Percentiles rank a stretch among this genome's conserved stretches.
phyloP scores from a whole-genome alignment of 768 basidiomycete species.

The Boletus barrowsii region DNA sequence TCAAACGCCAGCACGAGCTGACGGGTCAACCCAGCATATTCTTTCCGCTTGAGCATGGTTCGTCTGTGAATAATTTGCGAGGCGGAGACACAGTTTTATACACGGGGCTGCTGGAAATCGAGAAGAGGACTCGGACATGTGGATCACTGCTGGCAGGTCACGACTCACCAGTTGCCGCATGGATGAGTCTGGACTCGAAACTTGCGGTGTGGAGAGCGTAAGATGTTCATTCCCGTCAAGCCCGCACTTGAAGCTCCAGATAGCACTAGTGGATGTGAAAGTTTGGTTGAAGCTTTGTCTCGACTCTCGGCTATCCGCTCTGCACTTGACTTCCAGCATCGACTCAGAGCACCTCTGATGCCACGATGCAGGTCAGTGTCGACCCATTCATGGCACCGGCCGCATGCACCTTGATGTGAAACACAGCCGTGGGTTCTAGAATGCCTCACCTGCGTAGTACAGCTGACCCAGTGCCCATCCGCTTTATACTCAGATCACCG shows the following conservation, averaged over 20 bases:
- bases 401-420: constrained; percentile 8
- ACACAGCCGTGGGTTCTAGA: background rate
- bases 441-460: background rate
- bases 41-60: constrained; percentile 30
- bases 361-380: constrained; percentile 4
- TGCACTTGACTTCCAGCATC: too few relatives aligned
- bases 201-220: background rate
- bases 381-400: background rate
- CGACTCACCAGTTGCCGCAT: background rate
- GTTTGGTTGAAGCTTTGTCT: too few relatives aligned
- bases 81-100: constrained; percentile 4
- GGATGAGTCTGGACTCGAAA: too few relatives aligned
- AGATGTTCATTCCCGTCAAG: constrained; percentile 3
- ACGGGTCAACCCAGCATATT: constrained; percentile 32
- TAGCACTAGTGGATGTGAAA: too few relatives aligned
- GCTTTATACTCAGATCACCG: constrained; percentile 6
- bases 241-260: background rate
- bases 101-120: background rate
- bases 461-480: constrained; percentile 8
- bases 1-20: constrained; percentile 38
- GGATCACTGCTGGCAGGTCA: too few relatives aligned
- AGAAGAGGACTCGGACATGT: too few relatives aligned
- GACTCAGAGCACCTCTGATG: too few relatives aligned
- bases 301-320: too few relatives aligned
- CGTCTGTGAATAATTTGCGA: background rate